phyloP scores from a whole-genome alignment of 768 basidiomycete genomes.

The Trametes villosa region DNA sequence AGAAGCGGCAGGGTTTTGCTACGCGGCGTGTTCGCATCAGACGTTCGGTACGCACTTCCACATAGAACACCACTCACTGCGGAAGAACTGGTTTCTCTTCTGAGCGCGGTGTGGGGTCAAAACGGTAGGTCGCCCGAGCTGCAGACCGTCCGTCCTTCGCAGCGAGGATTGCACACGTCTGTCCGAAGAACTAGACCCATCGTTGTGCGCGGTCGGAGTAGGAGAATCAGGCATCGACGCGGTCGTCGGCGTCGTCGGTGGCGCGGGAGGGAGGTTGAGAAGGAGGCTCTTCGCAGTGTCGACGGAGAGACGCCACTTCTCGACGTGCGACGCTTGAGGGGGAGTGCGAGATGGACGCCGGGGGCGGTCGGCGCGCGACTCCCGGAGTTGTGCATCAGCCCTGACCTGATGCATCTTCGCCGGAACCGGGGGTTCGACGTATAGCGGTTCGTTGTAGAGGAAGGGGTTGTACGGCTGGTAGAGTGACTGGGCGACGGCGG shows the following conservation, averaged over 20 bases:
- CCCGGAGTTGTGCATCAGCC: background rate
- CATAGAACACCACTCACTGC: conserved; percentile 9
- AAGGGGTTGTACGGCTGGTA: conserved; percentile 8
- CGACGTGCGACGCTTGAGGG: conserved; percentile 3
- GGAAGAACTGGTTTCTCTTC: conserved; percentile 22
- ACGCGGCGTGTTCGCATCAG: background rate
- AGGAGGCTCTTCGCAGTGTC: background rate
- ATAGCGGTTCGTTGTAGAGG: background rate
- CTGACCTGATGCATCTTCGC: too few relatives aligned
- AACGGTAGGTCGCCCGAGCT: background rate
- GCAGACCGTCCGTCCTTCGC: background rate
- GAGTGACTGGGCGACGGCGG: background rate
- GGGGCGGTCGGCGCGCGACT: background rate
- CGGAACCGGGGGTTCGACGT: too few relatives aligned
- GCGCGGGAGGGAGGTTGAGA: conserved; percentile 6
- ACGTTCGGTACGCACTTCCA: background rate
- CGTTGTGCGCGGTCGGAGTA: background rate
- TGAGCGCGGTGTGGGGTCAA: background rate
- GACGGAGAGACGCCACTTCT: conserved; percentile 11
- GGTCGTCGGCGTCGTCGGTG: conserved; percentile 14
- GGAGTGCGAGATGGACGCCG: background rate
- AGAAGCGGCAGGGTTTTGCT: conserved; percentile 29
- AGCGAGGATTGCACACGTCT: background rate
- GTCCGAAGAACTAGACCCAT: background rate
- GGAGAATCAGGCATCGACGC: background rate